Evolutionary conservation across 2,329 filamentous ascomycete species (phyloP).

Genomic region (Paecilomyces niveus): DNA sequence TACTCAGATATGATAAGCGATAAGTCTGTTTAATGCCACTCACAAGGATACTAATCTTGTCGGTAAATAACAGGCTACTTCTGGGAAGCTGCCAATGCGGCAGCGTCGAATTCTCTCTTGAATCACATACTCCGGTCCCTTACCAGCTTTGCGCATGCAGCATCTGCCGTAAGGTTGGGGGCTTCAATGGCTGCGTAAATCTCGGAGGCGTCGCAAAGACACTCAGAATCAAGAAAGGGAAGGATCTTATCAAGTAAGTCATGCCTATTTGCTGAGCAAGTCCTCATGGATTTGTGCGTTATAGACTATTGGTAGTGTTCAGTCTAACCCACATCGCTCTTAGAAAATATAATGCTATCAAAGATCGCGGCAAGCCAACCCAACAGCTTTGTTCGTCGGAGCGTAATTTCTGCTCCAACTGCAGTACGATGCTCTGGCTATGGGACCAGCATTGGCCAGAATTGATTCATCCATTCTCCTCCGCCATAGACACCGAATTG

Average conservation of each 20-base stretch:
- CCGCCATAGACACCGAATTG: conserved; percentile 42
- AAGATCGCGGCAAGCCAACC: conserved; percentile 34
- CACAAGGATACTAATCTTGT: background rate
- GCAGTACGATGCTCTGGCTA: conserved; percentile 42
- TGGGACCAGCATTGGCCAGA: conserved; percentile 43
- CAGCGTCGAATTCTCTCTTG: conserved; percentile 38
- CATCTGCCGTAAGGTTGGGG: conserved; percentile 44
- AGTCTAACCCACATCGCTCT: background rate
- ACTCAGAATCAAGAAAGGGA: conserved; percentile 34
- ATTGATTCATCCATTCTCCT: conserved; percentile 44
- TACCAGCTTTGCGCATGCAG: conserved; percentile 45
- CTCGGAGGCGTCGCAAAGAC: conserved; percentile 39
- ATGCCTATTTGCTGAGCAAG: background rate
- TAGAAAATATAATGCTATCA: conserved; percentile 41
- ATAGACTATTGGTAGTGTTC: background rate
- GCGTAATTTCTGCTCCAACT: conserved; percentile 42
- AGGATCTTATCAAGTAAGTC: conserved; percentile 38
- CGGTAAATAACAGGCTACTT: conserved; percentile 30
- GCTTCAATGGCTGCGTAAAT: conserved; percentile 40
- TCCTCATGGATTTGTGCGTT: background rate
- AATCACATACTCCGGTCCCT: conserved; percentile 41
- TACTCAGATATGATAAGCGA: background rate
- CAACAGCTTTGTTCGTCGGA: conserved; percentile 36
- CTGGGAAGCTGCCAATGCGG: conserved; percentile 46
- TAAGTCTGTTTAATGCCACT: background rate